Percentiles rank a stretch among this genome's conserved stretches.
Conservation (phyloP, 78 protist genomes). For the Dictyostelium brefeldianum region DNA sequence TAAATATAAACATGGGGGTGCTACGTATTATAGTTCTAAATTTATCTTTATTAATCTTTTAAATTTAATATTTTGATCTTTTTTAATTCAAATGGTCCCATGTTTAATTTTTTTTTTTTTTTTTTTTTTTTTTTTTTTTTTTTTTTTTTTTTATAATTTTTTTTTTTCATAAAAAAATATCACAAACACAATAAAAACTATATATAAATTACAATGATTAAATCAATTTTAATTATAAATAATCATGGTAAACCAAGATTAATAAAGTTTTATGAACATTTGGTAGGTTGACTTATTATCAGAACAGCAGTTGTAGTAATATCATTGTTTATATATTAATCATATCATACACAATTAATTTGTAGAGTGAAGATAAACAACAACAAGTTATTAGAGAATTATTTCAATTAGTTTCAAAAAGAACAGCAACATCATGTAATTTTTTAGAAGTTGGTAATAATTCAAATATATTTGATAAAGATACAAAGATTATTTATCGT, state of each 20-base stretch:
- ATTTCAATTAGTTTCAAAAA: constrained; percentile 86
- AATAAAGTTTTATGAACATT: constrained; percentile 90
- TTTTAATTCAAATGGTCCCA: no score
- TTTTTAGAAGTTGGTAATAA: constrained; percentile 87
- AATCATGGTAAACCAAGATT: constrained; percentile 96
- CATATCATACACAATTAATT: neutral
- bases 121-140: neutral
- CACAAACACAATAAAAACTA: neutral
- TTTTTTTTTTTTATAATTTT: constrained; percentile 2
- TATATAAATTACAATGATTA: constrained; percentile 85
- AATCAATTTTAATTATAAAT: constrained; percentile 91
- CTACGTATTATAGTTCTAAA: no score
- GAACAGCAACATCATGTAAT: constrained; percentile 94
- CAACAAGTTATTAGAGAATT: constrained; percentile 89
- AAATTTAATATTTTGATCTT: no score
- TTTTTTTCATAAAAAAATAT: neutral
- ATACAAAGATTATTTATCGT: constrained; percentile 93
- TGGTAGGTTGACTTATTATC: constrained; percentile 27
- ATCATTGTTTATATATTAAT: neutral
- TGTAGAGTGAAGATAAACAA: constrained; percentile 86
- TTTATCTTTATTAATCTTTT: no score
- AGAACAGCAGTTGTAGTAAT: no score
- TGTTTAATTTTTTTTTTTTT: neutral
- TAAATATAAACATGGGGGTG: no score
- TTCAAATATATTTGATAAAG: constrained; percentile 76